Percentiles rank a stretch among this genome's conserved stretches.
phyloP scores from a whole-genome alignment of 495 filamentous ascomycete species.

The Lepraria neglecta region DNA sequence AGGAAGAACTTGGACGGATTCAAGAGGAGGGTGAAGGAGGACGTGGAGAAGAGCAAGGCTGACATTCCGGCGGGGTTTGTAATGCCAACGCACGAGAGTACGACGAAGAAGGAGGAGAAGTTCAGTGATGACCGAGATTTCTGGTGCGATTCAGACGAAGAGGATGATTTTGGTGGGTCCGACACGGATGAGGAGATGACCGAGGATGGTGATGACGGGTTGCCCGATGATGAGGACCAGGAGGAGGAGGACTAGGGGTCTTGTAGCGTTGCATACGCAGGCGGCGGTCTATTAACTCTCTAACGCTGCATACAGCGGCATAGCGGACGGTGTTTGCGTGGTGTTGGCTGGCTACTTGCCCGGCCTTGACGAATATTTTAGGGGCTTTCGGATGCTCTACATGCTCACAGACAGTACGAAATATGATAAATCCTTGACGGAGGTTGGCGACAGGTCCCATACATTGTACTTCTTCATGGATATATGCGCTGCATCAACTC shows the following conservation, averaged over 20 bases:
- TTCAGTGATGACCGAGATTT: conserved; percentile 67
- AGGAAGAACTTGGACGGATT: conserved; percentile 64
- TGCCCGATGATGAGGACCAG: conserved; percentile 52
- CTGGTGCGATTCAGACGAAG: conserved; percentile 77
- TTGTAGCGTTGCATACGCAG: not conserved
- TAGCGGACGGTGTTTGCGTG: conserved; percentile 18
- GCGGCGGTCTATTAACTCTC: not conserved
- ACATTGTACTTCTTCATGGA: too few species aligned
- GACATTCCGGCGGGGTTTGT: conserved; percentile 76
- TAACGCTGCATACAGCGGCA: conserved; percentile 4
- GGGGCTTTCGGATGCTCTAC: not conserved
- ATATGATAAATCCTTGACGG: too few species aligned
- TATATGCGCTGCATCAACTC: too few species aligned
- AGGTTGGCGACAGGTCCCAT: too few species aligned
- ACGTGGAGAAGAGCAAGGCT: conserved; percentile 64
- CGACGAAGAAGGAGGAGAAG: conserved; percentile 52
- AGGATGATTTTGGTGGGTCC: conserved; percentile 71
- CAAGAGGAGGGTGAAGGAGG: conserved; percentile 58
- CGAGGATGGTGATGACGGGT: conserved; percentile 51
- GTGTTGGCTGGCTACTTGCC: conserved; percentile 1
- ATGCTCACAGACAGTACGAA: too few species aligned
- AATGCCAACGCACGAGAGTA: conserved; percentile 68
- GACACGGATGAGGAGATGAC: conserved; percentile 54
- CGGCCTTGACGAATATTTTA: not conserved
- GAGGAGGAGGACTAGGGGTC: conserved; percentile 41